Conservation (phyloP, 2,329 filamentous ascomycete genomes). For the Zymoseptoria ardabiliae region DNA sequence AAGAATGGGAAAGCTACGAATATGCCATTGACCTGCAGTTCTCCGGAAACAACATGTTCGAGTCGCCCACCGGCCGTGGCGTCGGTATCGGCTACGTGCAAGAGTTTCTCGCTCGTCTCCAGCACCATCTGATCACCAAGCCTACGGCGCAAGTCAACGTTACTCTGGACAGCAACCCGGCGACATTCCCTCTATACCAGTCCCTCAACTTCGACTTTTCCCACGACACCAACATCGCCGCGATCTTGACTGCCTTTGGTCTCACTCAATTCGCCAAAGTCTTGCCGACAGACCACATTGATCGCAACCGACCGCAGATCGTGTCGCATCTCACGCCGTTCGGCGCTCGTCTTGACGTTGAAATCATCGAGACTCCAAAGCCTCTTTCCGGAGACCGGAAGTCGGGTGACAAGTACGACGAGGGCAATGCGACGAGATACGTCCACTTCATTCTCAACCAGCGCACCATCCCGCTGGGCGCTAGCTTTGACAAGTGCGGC, state of each 20-base stretch:
- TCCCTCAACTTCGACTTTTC: slow-evolving; percentile 69
- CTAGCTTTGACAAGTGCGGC: slow-evolving; percentile 59
- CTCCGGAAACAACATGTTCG: slow-evolving; percentile 52
- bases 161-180: slow-evolving; percentile 60
- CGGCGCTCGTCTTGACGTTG: slow-evolving; percentile 64
- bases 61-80: slow-evolving; percentile 59
- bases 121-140: slow-evolving; percentile 48
- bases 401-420: slow-evolving; percentile 39
- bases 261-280: slow-evolving; percentile 59
- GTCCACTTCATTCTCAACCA: slow-evolving; percentile 65
- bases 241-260: slow-evolving; percentile 64
- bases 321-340: slow-evolving; percentile 65
- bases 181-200: slow-evolving; percentile 68
- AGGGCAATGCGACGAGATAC: slow-evolving; percentile 53
- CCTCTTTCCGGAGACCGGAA: slow-evolving; percentile 52
- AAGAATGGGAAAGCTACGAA: slow-evolving; percentile 65
- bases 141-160: slow-evolving; percentile 48
- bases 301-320: slow-evolving; percentile 52
- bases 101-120: slow-evolving; percentile 63
- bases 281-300: slow-evolving; percentile 50
- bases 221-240: slow-evolving; percentile 55
- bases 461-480: slow-evolving; percentile 60
- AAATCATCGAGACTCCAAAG: slow-evolving; percentile 61
- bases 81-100: slow-evolving; percentile 68
- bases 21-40: slow-evolving; percentile 65